Base-by-base conservation (phyloP, 2,329 filamentous ascomycete genomes). In the Cadophora sp. region DNA sequence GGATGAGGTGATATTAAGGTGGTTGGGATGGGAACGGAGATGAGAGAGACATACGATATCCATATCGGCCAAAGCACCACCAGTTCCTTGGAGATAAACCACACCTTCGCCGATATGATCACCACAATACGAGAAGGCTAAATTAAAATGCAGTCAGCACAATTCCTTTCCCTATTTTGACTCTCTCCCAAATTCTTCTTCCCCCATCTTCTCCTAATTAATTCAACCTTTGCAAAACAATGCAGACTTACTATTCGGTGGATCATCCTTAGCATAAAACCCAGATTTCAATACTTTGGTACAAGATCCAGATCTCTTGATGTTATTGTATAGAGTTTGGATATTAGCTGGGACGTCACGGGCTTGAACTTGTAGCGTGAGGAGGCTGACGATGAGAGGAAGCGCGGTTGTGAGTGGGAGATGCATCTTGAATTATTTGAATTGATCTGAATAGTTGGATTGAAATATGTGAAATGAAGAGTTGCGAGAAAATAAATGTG, bases 1-100 rank as follows among this genome's bases (percentile, higher is more conserved):
- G 20, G 20, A 20, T 30, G 20, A 7, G 24, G n/a, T n/a, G n/a
- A n/a, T n/a, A 24, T 24, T n/a, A 14, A 20, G 27, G 4, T n/a
- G 1, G 20, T 4, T 16, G 2, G 20, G 24, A 51, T 13, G 33
- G 39, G 14, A n/a, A 58, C 2, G 55, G 36, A 14, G 56, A 59
- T 20, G 55, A 45, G 11, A 13, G 39, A 59, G 58, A 47, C 41
- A 14, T 60, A 60, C 85, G 63, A 88, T 80, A 71, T 87, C 85
- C 83, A 88, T 86, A 75, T 87, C 83, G 61, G 79, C 81, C 47
- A 87, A 78, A 45, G 80, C 71, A 24, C 78, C 78, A 4, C 75
- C 72, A 3, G 74, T 77, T 53, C 81, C 81, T 66, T 83, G 81
- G 16, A 87, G 74, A 76, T 83, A 87, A 66, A 88, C 76, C 51